Percentiles rank a stretch among this genome's conserved stretches.
phyloP scores from a whole-genome alignment of 441 rosid genomes.

The Pelargonium citronellum region DNA sequence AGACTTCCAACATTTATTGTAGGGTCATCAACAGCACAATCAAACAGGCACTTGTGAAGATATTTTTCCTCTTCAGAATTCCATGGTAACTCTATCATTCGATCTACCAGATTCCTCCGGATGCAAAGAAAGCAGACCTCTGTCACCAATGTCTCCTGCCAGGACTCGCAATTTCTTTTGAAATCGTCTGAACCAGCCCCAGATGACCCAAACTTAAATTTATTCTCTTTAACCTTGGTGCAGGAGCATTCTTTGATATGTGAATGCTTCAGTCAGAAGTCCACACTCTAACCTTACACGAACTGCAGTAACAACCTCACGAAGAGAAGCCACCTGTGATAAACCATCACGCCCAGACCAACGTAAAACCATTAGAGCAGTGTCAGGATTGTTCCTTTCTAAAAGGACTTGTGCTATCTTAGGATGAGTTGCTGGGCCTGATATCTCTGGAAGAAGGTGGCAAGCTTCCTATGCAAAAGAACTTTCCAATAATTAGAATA shows the following conservation, averaged over 20 bases:
- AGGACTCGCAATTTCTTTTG: slow-evolving; percentile 33
- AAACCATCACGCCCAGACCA: slow-evolving; percentile 83
- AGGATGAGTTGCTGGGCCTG: slow-evolving; percentile 69
- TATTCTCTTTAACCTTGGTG: slow-evolving; percentile 55
- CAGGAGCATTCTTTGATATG: slow-evolving; percentile 73
- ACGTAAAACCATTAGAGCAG: slow-evolving; percentile 76
- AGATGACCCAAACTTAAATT: slow-evolving; percentile 39
- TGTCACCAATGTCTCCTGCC: slow-evolving; percentile 72
- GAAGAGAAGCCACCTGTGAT: slow-evolving; percentile 49
- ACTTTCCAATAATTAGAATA: slow-evolving; percentile 27
- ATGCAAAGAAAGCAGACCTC: slow-evolving; percentile 88
- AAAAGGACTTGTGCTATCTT: slow-evolving; percentile 81
- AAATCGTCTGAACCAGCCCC: neutral
- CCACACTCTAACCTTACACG: slow-evolving; percentile 85
- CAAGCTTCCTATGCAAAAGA: slow-evolving; percentile 62
- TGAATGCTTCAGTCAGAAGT: slow-evolving; percentile 84
- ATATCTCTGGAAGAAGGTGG: slow-evolving; percentile 80
- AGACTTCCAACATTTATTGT: slow-evolving; percentile 67
- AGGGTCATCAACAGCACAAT: slow-evolving; percentile 66
- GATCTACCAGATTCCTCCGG: slow-evolving; percentile 70
- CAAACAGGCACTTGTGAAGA: slow-evolving; percentile 68
- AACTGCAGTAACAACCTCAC: slow-evolving; percentile 78
- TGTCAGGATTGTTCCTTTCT: slow-evolving; percentile 76
- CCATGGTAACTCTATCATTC: slow-evolving; percentile 90
- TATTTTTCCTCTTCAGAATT: slow-evolving; percentile 71